A percentile compares a stretch with the other conserved stretches of the same genome.
phyloP scores from a whole-genome alignment of 2,329 filamentous ascomycete genomes.

The Colletotrichum tofieldiae region DNA sequence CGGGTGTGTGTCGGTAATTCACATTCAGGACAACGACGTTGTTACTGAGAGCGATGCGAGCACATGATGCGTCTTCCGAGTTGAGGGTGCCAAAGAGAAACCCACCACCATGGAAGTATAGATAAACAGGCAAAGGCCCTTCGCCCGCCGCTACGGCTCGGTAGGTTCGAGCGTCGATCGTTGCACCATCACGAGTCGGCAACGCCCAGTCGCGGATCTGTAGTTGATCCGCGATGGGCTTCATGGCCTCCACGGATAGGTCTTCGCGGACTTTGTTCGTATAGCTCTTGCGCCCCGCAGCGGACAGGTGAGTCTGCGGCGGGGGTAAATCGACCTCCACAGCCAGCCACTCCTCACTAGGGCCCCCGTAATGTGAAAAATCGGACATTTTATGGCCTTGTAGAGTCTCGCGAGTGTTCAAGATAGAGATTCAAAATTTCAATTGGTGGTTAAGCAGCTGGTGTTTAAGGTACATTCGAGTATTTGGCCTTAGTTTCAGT shows the following conservation, averaged over 20 bases:
- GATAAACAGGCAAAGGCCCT: constrained; percentile 63
- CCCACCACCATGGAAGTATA: constrained; percentile 70
- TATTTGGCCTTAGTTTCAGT: no score
- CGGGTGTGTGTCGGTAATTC: constrained; percentile 73
- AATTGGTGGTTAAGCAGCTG: no score
- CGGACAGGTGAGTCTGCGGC: constrained; percentile 46
- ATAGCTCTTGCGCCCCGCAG: constrained; percentile 49
- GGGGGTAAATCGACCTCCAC: constrained; percentile 52
- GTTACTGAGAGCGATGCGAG: constrained; percentile 48
- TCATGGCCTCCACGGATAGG: constrained; percentile 50
- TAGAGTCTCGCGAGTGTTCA: no score
- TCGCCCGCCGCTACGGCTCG: constrained; percentile 53
- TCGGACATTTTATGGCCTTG: constrained; percentile 38
- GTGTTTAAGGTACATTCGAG: no score
- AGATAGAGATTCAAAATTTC: no score
- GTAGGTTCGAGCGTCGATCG: constrained; percentile 63
- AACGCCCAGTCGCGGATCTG: constrained; percentile 55
- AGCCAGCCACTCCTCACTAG: constrained; percentile 61
- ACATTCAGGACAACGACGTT: constrained; percentile 66
- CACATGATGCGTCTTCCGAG: constrained; percentile 68
- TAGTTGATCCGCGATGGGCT: constrained; percentile 48
- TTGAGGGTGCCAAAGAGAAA: constrained; percentile 69
- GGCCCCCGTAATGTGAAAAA: constrained; percentile 57
- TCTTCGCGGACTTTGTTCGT: constrained; percentile 50
- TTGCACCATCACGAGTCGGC: constrained; percentile 60